Base-by-base conservation (phyloP, 768 basidiomycete genomes). In the Chalciporus pseudorubinellus region DNA sequence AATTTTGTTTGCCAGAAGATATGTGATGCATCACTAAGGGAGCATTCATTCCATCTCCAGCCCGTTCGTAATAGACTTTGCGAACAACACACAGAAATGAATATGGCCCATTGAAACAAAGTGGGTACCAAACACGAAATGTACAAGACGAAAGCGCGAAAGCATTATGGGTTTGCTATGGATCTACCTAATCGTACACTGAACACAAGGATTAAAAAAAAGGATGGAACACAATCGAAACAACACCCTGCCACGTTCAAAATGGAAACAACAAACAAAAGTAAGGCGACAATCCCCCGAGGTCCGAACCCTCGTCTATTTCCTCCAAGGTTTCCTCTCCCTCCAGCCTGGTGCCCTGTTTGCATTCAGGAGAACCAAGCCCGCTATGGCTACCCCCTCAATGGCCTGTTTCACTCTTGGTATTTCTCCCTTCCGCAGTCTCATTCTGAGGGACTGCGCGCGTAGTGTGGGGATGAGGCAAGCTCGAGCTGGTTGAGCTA, bases 401-500 rank as follows among this genome's bases (percentile, higher is more conserved):
- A 45, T 59, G 60, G n/a, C 72, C 71, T 72, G 76, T 75, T 59
- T 72, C 72, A 34, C 74, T 75, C 44, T 65, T 65, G 39, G 61
- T 51, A 57, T 72, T 62, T 45, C 79, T 69, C 44, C 79, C 68
- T 34, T 74, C 74, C 18, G 80, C 80, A 48, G 64, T 62, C 51
- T 66, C 57, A 63, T 77, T 71, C 40, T 73, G 72, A 16, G 70
- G 68, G 26, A 68, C 74, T 48, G 72, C 68, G 18, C 70, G 65
- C 9, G 77, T 77, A 6, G 76, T 78, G 53, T 71, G 64, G 39
- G 69, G 71, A 59, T 80, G 75, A 16, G 77, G 77, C 42, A 69
- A 55, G 50, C 65, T 65, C 33, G 74, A 63, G 55, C 73, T 71
- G 16, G 78, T 76, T 14, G 80, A 78, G 62, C 72, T 72, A 39